Base-by-base conservation (phyloP, 108 stramenopile species). In the Cyclotella cryptica region DNA sequence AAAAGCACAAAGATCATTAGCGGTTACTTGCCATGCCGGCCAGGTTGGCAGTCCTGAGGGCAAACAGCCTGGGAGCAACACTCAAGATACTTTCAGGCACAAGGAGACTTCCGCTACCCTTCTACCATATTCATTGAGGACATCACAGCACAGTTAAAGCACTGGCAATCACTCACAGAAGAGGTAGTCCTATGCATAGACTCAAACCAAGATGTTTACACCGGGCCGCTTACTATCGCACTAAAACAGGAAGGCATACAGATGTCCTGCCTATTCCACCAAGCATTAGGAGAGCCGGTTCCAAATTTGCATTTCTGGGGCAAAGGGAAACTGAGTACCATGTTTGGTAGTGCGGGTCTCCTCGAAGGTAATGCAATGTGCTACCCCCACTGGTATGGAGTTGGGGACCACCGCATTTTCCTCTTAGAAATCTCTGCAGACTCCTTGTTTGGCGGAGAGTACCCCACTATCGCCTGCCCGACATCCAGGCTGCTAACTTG, bases 361-460 rank as follows among this genome's bases (percentile, higher is more conserved):
- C 11, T 19, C 11, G 21, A 8, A 54, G 53, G 53, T 8, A 19
- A 54, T 21, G 53, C 18, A 8, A 54, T 17, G 7, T 18, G 11
- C 18, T 12, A n/a, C 8, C n/a, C 53, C 15, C 15, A 8, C n/a
- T n/a, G n/a, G n/a, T n/a, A n/a, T n/a, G n/a, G n/a, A n/a, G n/a
- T n/a, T n/a, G n/a, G n/a, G n/a, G 53, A 54, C n/a, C 53, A 54
- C n/a, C 53, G 53, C 15, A n/a, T 54, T 17, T 54, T 54, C 53
- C 7, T 19, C n/a, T 8, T 54, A 8, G 53, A 19, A 10, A 18
- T n/a, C 18, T 18, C 11, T n/a, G n/a, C n/a, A n/a, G n/a, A n/a
- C n/a, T n/a, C n/a, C n/a, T n/a, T n/a, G n/a, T n/a, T n/a, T n/a
- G n/a, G n/a, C n/a, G n/a, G n/a, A n/a, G n/a, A n/a, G n/a, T n/a